phyloP scores from a whole-genome alignment of 805 yeast species.

The Monosporozyma solicola region DNA sequence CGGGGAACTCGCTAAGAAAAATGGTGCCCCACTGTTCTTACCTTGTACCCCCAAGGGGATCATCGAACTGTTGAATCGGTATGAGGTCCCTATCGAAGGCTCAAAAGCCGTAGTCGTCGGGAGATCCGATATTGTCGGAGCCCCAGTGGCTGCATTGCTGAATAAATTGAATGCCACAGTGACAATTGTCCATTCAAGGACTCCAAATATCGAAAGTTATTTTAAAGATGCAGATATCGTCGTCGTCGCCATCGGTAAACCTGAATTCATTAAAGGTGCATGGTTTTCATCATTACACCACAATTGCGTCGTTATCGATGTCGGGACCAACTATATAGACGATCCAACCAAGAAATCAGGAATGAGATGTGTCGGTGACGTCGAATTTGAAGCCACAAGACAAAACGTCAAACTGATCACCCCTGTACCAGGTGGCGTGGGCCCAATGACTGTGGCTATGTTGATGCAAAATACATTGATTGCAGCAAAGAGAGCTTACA shows the following conservation, averaged over 20 bases:
- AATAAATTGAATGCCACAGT: slow-evolving; percentile 72
- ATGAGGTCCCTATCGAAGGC: slow-evolving; percentile 50
- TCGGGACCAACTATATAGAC: slow-evolving; percentile 84
- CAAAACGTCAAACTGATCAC: slow-evolving; percentile 61
- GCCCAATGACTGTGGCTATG: slow-evolving; percentile 99
- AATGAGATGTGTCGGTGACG: slow-evolving; percentile 86
- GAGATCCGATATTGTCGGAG: slow-evolving; percentile 79
- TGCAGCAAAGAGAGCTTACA: slow-evolving; percentile 59
- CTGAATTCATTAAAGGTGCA: slow-evolving; percentile 76
- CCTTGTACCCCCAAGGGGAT: slow-evolving; percentile 86
- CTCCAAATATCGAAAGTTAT: slow-evolving; percentile 48
- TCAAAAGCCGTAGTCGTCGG: slow-evolving; percentile 74
- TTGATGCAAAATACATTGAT: slow-evolving; percentile 70
- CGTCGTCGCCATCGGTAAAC: slow-evolving; percentile 83
- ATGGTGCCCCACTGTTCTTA: slow-evolving; percentile 59
- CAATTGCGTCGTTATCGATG: slow-evolving; percentile 74
- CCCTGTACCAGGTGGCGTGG: slow-evolving; percentile 99
- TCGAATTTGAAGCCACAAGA: slow-evolving; percentile 64
- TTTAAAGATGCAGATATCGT: slow-evolving; percentile 66
- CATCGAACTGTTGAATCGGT: slow-evolving; percentile 50
- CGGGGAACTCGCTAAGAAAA: slow-evolving; percentile 67
- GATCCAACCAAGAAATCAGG: slow-evolving; percentile 73
- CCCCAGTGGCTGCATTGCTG: slow-evolving; percentile 65
- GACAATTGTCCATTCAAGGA: slow-evolving; percentile 72
- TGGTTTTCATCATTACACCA: slow-evolving; percentile 55